Percentiles rank a stretch among this genome's conserved stretches.
Evolutionary conservation across 257 asterid genomes (phyloP).

Genomic region (Solanum chmielewskii): DNA sequence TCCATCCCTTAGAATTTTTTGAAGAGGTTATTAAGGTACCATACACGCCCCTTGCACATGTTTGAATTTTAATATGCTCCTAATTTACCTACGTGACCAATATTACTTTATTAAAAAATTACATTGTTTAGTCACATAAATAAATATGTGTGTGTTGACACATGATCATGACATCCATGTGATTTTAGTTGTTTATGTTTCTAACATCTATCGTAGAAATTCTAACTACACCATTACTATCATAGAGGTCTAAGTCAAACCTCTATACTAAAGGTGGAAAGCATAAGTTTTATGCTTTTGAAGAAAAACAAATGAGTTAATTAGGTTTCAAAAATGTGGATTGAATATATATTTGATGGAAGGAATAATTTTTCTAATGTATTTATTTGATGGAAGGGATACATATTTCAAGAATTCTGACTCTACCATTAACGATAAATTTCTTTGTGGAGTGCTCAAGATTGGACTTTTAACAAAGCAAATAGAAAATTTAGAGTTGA

Average conservation of each 20-base stretch:
- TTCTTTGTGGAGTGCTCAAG: neutral
- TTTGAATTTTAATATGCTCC: neutral
- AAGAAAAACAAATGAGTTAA: neutral
- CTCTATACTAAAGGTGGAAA: neutral
- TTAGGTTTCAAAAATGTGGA: neutral
- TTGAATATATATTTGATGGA: no score
- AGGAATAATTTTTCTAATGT: no score
- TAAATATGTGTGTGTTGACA: no score
- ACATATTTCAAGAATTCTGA: no score
- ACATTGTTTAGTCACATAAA: no score
- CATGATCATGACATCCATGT: no score
- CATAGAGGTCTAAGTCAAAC: no score
- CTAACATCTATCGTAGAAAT: no score
- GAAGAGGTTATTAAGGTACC: neutral
- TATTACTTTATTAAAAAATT: no score
- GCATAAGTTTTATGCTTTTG: neutral
- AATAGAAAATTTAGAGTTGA: neutral
- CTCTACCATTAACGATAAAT: neutral
- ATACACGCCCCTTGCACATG: neutral
- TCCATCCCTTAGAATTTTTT: neutral
- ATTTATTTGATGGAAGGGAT: no score
- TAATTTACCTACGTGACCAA: neutral
- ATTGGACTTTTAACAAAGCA: neutral
- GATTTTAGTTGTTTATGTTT: no score
- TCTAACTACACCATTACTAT: no score